Evolutionary conservation across 805 yeast species (phyloP).

Genomic region (Candida boidinii): DNA sequence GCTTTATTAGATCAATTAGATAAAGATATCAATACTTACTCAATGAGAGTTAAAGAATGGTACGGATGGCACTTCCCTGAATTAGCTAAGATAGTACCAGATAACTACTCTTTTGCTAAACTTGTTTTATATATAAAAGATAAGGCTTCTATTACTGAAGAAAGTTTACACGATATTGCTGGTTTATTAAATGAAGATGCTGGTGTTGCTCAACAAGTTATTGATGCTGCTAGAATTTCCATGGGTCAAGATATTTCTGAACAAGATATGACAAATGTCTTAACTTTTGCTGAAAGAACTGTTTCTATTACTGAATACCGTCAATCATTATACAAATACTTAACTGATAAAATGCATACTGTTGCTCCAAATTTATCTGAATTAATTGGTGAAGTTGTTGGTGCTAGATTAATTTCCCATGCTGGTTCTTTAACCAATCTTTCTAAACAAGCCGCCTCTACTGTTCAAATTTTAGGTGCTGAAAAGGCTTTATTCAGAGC

Average conservation of each 20-base stretch:
- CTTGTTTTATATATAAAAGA: slow-evolving; percentile 78
- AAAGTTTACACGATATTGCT: slow-evolving; percentile 82
- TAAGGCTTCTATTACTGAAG: slow-evolving; percentile 75
- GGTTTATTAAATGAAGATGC: slow-evolving; percentile 88
- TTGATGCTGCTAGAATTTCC: slow-evolving; percentile 92
- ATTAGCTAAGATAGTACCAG: slow-evolving; percentile 84
- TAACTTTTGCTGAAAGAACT: slow-evolving; percentile 88
- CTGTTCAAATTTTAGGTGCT: slow-evolving; percentile 96
- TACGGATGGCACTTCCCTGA: slow-evolving; percentile 99
- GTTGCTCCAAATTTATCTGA: slow-evolving; percentile 97
- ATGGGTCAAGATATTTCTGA: slow-evolving; percentile 99
- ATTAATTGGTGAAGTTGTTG: slow-evolving; percentile 97
- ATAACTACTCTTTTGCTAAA: slow-evolving; percentile 80
- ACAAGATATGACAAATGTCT: slow-evolving; percentile 86
- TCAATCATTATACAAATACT: slow-evolving; percentile 70
- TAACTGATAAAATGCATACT: slow-evolving; percentile 92
- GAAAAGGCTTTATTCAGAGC: slow-evolving; percentile 96
- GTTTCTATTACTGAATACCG: slow-evolving; percentile 90
- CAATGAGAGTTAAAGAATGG: slow-evolving; percentile 98
- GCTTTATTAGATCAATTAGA: slow-evolving; percentile 95
- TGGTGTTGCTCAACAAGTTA: slow-evolving; percentile 81
- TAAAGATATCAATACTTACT: slow-evolving; percentile 94
- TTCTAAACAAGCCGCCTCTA: slow-evolving; percentile 98
- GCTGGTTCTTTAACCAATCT: slow-evolving; percentile 96
- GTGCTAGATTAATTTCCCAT: slow-evolving; percentile 96